Evolutionary conservation across 805 yeast species (phyloP), one percentile per base, ranked within the genome.

Genomic region (Yarrowia sp.): DNA sequence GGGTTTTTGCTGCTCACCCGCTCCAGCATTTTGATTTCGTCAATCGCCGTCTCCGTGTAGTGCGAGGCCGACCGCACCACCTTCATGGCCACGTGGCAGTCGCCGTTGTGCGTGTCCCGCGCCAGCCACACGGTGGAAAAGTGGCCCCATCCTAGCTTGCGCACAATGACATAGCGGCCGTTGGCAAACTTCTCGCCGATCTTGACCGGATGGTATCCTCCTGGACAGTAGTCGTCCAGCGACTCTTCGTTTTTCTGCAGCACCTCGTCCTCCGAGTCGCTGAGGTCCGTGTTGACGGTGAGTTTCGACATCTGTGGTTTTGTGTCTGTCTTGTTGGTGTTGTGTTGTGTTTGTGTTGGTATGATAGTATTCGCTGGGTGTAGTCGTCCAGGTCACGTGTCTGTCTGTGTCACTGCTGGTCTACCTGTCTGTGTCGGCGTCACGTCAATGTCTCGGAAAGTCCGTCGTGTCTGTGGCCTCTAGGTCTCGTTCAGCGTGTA

Each of bases 81-180:
- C 75, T 95, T 95, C 82, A 95, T 83, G 1, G 99, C 99, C 22
- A 95, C 98, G 73, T 89, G 97, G 54, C 83, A 78, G 66, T 83
- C 80, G 64, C 80, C 78, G 66, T 82, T 80, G 62, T 80, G 79
- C 62, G 79, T 77, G 66, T 84, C 87, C 61, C 79, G 80, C 4
- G 97, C 98, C 30, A 90, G 79, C 98, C 97, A 92, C 22, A 90
- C 98, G 0, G 97, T 95, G 28, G 96, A 88, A 73, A 95, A 95
- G 76, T 95, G 98, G 36, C 99, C 99, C 99, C 99, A 95, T 0
- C 99, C 99, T 4, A 95, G 79, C 73, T 95, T 95, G 67, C 98
- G 83, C 32, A 90, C 92, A 56, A 95, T 76, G 1, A 86, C 81
- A 74, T 95, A 95, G 66, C 89, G 83, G 19, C 85, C 85, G 65